Evolutionary conservation across 148 eudicot species (phyloP).

Genomic region (Vaccinium myrtillus): DNA sequence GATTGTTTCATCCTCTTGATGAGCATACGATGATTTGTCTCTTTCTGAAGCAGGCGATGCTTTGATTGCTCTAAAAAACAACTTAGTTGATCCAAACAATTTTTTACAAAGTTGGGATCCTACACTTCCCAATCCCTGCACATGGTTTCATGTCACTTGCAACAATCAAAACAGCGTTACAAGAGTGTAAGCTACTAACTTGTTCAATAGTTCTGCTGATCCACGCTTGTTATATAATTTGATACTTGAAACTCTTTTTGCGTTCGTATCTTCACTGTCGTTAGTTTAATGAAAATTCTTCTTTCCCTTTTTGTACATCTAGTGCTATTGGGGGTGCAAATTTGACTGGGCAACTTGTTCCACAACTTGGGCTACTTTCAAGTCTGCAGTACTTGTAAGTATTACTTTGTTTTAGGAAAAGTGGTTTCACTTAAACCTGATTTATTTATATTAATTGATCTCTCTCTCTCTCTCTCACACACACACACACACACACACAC

Average conservation of each 20-base stretch:
- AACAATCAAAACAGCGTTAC: conserved; percentile 65
- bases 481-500: too few species aligned
- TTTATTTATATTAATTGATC: background rate
- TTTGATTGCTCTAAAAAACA: conserved; percentile 52
- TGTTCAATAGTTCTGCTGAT: background rate
- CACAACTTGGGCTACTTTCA: conserved; percentile 69
- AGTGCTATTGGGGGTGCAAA: conserved; percentile 82
- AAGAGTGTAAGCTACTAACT: conserved; percentile 57
- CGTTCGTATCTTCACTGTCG: background rate
- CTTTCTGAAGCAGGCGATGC: conserved; percentile 64
- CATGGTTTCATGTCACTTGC: conserved; percentile 88
- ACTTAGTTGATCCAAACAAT: conserved; percentile 67
- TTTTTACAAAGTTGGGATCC: conserved; percentile 82
- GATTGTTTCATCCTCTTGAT: conserved; percentile 7
- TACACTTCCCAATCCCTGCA: conserved; percentile 74
- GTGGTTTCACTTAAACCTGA: background rate
- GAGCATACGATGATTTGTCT: conserved; percentile 18
- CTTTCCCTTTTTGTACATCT: conserved; percentile 1
- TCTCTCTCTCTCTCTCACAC: too few species aligned
- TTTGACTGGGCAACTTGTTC: conserved; percentile 71
- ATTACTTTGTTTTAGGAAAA: background rate
- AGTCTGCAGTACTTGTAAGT: conserved; percentile 84
- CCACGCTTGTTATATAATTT: background rate
- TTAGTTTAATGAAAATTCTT: conserved; percentile 4
- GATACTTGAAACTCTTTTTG: background rate